Evolutionary conservation across 1,139 yeast species (phyloP).

Genomic region (Lodderomyces orthopsilosis): DNA sequence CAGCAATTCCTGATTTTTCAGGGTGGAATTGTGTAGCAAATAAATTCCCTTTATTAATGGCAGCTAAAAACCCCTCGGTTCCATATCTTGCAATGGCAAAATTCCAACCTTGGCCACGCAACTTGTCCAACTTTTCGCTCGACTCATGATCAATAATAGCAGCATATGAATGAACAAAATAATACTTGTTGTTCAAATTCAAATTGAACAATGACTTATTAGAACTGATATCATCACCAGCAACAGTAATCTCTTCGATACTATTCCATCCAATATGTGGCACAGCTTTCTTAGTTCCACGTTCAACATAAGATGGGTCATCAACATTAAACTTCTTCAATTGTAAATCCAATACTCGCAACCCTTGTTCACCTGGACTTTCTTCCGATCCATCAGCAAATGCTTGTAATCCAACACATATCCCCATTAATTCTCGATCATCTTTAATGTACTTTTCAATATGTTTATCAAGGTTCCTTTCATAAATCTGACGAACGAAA

Average conservation of each 20-base stretch:
- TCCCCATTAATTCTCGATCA: constrained; percentile 89
- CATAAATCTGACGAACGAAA: constrained; percentile 68
- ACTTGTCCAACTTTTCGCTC: constrained; percentile 26
- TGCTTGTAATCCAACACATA: constrained; percentile 93
- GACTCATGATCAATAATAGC: constrained; percentile 49
- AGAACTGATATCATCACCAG: constrained; percentile 16
- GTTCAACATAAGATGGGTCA: constrained; percentile 28
- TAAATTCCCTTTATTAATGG: constrained; percentile 68
- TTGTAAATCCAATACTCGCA: constrained; percentile 47
- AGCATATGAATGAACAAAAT: constrained; percentile 93
- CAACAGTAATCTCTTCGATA: constrained; percentile 20
- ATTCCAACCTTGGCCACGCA: constrained; percentile 64
- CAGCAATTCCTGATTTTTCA: constrained; percentile 91
- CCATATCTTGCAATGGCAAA: constrained; percentile 75
- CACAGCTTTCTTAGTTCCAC: constrained; percentile 58
- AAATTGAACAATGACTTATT: constrained; percentile 54
- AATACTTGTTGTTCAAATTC: constrained; percentile 67
- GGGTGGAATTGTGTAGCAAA: constrained; percentile 98
- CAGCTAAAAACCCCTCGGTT: constrained; percentile 79
- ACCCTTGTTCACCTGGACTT: constrained; percentile 56
- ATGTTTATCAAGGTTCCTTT: constrained; percentile 63
- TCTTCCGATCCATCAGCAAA: constrained; percentile 76
- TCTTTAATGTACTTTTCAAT: constrained; percentile 60
- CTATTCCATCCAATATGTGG: constrained; percentile 97
- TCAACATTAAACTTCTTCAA: constrained; percentile 58